phyloP scores from a whole-genome alignment of 495 filamentous ascomycete genomes.

The Acidomyces sp. region DNA sequence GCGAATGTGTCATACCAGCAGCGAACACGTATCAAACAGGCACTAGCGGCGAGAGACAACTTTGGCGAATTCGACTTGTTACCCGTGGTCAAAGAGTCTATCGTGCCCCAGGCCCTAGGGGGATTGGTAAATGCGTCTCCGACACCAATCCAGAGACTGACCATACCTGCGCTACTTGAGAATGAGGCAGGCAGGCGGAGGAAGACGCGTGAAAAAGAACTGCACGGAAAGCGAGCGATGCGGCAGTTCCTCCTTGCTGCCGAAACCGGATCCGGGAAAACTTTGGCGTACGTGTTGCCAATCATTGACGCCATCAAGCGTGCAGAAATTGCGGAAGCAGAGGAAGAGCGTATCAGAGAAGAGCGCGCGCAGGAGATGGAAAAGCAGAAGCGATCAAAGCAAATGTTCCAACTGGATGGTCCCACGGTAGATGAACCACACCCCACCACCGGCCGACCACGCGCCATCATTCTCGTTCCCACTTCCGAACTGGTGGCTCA shows the following conservation, averaged over 20 bases:
- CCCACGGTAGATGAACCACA: slow-evolving; percentile 49
- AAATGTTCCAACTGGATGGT: slow-evolving; percentile 38
- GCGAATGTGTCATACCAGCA: slow-evolving; percentile 59
- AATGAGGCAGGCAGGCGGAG: slow-evolving; percentile 24
- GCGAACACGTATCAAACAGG: slow-evolving; percentile 52
- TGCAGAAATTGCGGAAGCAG: slow-evolving; percentile 50
- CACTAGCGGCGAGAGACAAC: slow-evolving; percentile 52
- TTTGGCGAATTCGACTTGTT: slow-evolving; percentile 72
- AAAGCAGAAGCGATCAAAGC: slow-evolving; percentile 13
- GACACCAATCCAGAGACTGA: slow-evolving; percentile 77
- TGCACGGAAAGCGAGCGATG: slow-evolving; percentile 27
- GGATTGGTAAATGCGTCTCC: slow-evolving; percentile 59
- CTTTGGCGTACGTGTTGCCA: slow-evolving; percentile 78
- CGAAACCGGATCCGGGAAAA: slow-evolving; percentile 95
- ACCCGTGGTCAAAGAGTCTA: slow-evolving; percentile 57
- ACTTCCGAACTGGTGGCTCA: slow-evolving; percentile 89
- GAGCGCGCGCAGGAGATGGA: slow-evolving; percentile 39
- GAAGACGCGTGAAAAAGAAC: slow-evolving; percentile 23
- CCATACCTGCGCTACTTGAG: slow-evolving; percentile 66
- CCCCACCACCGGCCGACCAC: slow-evolving; percentile 60
- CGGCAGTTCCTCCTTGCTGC: slow-evolving; percentile 79
- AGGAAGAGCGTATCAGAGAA: slow-evolving; percentile 30
- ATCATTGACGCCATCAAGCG: slow-evolving; percentile 70
- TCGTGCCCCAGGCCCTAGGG: slow-evolving; percentile 54
- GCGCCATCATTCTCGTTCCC: slow-evolving; percentile 78